Evolutionary conservation across 2,329 filamentous ascomycete species (phyloP).

Genomic region (Fonsecaea nubica): DNA sequence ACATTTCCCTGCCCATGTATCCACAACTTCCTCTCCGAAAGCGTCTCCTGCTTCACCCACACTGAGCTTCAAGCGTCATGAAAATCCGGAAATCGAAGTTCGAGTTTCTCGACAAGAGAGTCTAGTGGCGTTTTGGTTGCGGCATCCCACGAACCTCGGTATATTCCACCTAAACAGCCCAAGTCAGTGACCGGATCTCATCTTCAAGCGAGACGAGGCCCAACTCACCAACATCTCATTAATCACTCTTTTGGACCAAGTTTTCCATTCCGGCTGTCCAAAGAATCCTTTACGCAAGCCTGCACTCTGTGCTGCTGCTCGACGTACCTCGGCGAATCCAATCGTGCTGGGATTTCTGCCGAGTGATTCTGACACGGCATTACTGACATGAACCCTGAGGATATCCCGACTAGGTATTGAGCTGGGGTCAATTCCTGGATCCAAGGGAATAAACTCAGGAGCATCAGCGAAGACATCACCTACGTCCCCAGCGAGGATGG

Average conservation of each 20-base stretch:
- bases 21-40: neutral
- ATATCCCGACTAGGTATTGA: neutral
- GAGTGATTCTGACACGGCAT: neutral
- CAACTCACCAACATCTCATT: neutral
- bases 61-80: neutral
- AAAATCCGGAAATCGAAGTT: neutral
- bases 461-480: neutral
- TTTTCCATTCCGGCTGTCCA: neutral
- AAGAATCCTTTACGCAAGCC: neutral
- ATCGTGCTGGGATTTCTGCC: neutral
- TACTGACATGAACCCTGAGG: neutral
- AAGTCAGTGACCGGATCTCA: neutral
- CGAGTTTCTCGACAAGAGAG: neutral
- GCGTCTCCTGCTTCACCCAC: neutral
- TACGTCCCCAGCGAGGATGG: neutral
- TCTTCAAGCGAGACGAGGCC: neutral
- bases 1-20: neutral
- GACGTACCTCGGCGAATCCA: neutral
- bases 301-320: neutral
- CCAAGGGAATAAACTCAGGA: slow-evolving; percentile 1
- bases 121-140: neutral
- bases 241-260: neutral
- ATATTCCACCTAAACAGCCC: neutral
- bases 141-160: neutral
- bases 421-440: neutral